Evolutionary conservation across 23 red algal species (phyloP).

Genomic region (Rhodosorus marinus): DNA sequence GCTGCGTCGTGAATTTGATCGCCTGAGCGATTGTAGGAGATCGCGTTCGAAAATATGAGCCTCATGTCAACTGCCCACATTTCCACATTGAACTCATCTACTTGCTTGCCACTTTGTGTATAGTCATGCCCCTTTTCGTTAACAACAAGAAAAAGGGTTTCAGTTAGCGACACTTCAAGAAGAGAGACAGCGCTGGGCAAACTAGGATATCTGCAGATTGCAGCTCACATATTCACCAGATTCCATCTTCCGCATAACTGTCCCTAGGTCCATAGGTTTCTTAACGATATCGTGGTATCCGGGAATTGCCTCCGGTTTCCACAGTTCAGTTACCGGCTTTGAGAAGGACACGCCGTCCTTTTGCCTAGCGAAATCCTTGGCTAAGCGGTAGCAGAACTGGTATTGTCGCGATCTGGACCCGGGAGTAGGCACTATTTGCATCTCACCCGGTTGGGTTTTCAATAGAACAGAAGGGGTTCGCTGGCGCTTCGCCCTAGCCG

Average conservation of each 20-base stretch:
- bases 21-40: slow-evolving; percentile 58
- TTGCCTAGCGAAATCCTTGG: slow-evolving; percentile 39
- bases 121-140: too few relatives aligned
- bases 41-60: slow-evolving; percentile 74
- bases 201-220: slow-evolving; percentile 2
- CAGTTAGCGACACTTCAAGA: too few relatives aligned
- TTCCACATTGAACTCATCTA: slow-evolving; percentile 16
- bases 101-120: not conserved
- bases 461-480: too few relatives aligned
- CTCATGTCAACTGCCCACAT: slow-evolving; percentile 58
- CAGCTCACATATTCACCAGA: slow-evolving; percentile 24
- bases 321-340: slow-evolving; percentile 63
- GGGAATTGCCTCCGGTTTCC: slow-evolving; percentile 54
- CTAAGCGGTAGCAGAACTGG: slow-evolving; percentile 23
- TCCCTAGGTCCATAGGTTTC: slow-evolving; percentile 80
- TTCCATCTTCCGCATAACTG: slow-evolving; percentile 52
- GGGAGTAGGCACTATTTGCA: too few relatives aligned
- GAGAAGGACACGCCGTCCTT: slow-evolving; percentile 60
- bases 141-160: too few relatives aligned
- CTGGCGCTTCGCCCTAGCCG: too few relatives aligned
- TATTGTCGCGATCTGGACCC: not conserved
- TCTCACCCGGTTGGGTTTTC: too few relatives aligned
- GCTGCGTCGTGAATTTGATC: slow-evolving; percentile 55
- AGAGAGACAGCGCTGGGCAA: too few relatives aligned
- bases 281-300: slow-evolving; percentile 84